Conservation (phyloP, 208 protist species). For the Entamoeba invadens region DNA sequence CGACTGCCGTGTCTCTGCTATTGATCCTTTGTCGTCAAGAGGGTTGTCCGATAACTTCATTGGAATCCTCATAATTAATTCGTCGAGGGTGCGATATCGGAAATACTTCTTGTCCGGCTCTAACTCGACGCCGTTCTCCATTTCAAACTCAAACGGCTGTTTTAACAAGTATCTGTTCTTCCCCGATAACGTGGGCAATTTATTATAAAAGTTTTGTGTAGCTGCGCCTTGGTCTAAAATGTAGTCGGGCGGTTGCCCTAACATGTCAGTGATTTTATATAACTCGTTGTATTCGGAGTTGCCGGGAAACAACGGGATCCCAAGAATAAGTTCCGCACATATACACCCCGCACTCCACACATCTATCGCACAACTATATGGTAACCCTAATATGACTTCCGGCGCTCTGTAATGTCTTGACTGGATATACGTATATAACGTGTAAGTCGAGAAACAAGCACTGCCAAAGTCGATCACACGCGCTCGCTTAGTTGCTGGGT, state of each 20-base stretch:
- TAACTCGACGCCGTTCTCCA: background rate
- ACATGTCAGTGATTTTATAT: background rate
- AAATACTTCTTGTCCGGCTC: background rate
- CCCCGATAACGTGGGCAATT: background rate
- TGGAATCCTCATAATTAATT: background rate
- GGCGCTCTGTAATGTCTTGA: slow-evolving; percentile 67
- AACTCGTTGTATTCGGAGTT: slow-evolving; percentile 15
- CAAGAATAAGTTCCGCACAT: slow-evolving; percentile 67
- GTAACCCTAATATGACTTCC: slow-evolving; percentile 76
- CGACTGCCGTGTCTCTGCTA: background rate
- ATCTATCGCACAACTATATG: slow-evolving; percentile 76
- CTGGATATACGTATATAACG: slow-evolving; percentile 74
- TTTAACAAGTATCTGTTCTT: background rate
- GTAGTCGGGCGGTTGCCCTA: background rate
- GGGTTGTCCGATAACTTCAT: background rate
- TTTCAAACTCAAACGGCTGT: background rate
- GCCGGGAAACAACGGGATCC: slow-evolving; percentile 73
- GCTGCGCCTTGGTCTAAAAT: background rate
- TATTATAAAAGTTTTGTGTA: background rate
- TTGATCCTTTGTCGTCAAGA: background rate
- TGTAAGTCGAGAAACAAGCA: slow-evolving; percentile 49
- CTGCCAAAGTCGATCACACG: background rate
- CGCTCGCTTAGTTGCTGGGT: slow-evolving; percentile 1
- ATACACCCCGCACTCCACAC: slow-evolving; percentile 95
- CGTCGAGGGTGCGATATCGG: background rate